Evolutionary conservation across 352 stramenopile genomes (phyloP), one percentile per base, ranked within the genome.

Genomic region (Phytopythium litorale): DNA sequence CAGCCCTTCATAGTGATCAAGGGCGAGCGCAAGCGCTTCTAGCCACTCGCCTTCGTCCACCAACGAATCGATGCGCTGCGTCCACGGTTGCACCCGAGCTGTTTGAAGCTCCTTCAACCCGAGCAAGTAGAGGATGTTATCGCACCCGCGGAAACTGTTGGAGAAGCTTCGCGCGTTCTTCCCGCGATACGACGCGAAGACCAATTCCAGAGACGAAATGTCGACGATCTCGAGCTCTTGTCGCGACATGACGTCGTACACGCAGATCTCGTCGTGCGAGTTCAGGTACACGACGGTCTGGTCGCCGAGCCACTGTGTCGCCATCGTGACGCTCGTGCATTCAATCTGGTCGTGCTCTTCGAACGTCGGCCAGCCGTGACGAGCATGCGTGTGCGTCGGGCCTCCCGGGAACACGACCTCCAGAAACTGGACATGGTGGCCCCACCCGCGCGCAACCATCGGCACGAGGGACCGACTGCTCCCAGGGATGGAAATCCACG

Each of bases 21-120:
- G 75, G 8, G 94, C 92, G n/a, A 98, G 75, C 30, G 94, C 93
- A 18, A 99, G 82, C 3, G 96, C 97, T 70, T 99, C 95, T 7
- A 99, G 80, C 96, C 97, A 99, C 75, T 99, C 94, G 48, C 96
- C 96, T 67, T 98, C 91, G 57, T 98, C 89, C 53, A 98, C 91
- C 18, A 99, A 72, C 43, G 89, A 93, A 56, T 97, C 91, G 52
- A 99, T 97, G 59, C 94, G 88, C 64, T 97, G 80, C 33, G 84
- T 96, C 76, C 94, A 98, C 28, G 91, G 91, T 52, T 98, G 77
- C 40, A 98, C 86, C 19, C 89, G 89, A 45, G 97, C 89, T 2
- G 83, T 89, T 56, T 97, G 85, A 5, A 99, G 68, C 69, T 98
- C 91, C 69, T 97, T 92, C 56, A 97, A 73, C 62, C 94, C 97